These are phyloP conservation scores for Eucalyptus cladocalyx DNA, from an alignment of 345 rosid species.

Conservation along the genomic window DNA sequence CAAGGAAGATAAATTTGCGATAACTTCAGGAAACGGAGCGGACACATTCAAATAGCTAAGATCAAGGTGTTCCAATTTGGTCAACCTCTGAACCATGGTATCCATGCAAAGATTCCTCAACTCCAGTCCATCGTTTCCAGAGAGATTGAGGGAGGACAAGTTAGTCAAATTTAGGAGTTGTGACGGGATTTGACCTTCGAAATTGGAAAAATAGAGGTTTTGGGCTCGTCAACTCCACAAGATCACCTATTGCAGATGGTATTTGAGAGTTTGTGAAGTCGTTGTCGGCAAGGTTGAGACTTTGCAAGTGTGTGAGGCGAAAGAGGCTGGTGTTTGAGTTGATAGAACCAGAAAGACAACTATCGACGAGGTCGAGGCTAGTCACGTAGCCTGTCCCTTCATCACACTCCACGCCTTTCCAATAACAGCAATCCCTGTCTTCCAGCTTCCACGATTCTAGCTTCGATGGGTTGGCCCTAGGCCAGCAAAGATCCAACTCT, in stretches of 20 bases:
- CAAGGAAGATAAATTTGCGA: no score
- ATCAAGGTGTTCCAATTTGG: neutral
- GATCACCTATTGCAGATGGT: neutral
- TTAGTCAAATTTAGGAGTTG: neutral
- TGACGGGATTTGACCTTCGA: neutral
- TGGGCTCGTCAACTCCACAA: neutral
- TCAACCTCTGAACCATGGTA: neutral
- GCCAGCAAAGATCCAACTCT: rapidly evolving
- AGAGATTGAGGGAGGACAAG: conserved; percentile 8
- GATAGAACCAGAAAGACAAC: neutral
- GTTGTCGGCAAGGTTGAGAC: neutral
- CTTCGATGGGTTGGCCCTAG: rapidly evolving
- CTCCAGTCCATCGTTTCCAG: neutral
- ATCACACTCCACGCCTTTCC: neutral
- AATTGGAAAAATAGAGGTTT: neutral
- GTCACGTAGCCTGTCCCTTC: neutral
- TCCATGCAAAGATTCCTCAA: neutral
- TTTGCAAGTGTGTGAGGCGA: neutral
- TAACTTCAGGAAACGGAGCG: neutral
- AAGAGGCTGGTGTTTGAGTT: neutral
- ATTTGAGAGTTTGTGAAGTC: neutral
- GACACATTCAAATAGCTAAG: neutral
- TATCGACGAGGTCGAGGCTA: neutral
- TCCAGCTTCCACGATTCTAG: neutral
- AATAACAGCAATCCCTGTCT: neutral